Evolutionary conservation across 768 basidiomycete genomes (phyloP).

Genomic region (Trametes gibbosa): DNA sequence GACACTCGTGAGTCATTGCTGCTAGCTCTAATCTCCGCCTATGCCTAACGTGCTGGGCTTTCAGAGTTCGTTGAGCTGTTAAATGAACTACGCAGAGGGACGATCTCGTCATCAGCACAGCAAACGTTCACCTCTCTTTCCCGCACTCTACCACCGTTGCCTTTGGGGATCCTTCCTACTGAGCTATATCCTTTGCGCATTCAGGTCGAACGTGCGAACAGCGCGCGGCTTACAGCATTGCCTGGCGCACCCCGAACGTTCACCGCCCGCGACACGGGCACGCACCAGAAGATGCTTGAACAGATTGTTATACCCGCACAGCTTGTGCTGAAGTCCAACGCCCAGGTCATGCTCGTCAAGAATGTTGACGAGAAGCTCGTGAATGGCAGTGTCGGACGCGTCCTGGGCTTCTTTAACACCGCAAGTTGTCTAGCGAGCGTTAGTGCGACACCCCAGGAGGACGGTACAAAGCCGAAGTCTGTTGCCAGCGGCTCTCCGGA

Average conservation of each 20-base stretch:
- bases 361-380: constrained; percentile 63
- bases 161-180: constrained; percentile 41
- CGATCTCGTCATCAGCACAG: constrained; percentile 45
- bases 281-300: constrained; percentile 48
- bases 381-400: constrained; percentile 64
- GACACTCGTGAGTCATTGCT: constrained; percentile 51
- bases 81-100: constrained; percentile 72
- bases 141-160: constrained; percentile 29
- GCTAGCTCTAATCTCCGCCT: too few relatives aligned
- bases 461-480: constrained; percentile 8
- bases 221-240: constrained; percentile 48
- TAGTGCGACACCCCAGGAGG: neutral
- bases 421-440: constrained; percentile 20
- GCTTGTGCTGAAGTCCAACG: constrained; percentile 56
- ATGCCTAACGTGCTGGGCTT: neutral
- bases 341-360: constrained; percentile 72
- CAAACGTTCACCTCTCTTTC: constrained; percentile 47
- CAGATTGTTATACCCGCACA: constrained; percentile 59
- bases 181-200: constrained; percentile 63
- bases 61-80: constrained; percentile 68
- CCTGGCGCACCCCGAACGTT: constrained; percentile 42
- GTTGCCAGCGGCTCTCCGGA: constrained; percentile 20
- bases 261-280: constrained; percentile 51
- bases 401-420: constrained; percentile 50
- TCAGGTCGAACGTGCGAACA: constrained; percentile 68